These are phyloP conservation scores for Biancaea sappan DNA, from an alignment of 306 rosid species.

Conservation along the genomic window DNA sequence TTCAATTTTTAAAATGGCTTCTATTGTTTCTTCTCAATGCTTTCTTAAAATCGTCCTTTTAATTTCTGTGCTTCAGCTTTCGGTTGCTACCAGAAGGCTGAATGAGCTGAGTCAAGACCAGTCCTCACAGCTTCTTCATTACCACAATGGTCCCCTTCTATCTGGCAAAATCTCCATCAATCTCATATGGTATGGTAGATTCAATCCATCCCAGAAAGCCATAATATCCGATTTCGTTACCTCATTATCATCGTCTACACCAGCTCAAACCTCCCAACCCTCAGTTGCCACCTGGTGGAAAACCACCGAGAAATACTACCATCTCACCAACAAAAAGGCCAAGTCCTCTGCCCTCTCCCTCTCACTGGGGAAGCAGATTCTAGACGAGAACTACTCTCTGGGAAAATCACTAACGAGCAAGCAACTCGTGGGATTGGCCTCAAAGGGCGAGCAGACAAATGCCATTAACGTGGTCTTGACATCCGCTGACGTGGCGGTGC, in stretches of 20 bases:
- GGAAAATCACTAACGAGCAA: slow-evolving; percentile 32
- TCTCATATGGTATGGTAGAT: slow-evolving; percentile 78
- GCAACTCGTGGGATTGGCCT: slow-evolving; percentile 15
- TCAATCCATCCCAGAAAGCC: slow-evolving; percentile 72
- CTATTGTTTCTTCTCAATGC: background rate
- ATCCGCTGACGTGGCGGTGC: slow-evolving; percentile 59
- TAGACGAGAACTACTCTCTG: slow-evolving; percentile 43
- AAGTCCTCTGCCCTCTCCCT: slow-evolving; percentile 37
- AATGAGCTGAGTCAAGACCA: slow-evolving; percentile 53
- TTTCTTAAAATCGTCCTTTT: slow-evolving; percentile 30
- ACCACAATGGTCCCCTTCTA: slow-evolving; percentile 85
- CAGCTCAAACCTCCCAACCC: slow-evolving; percentile 38
- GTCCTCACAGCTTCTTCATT: slow-evolving; percentile 51
- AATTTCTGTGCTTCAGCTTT: slow-evolving; percentile 43
- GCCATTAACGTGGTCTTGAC: slow-evolving; percentile 77
- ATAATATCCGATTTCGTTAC: slow-evolving; percentile 62
- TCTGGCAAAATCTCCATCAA: slow-evolving; percentile 68
- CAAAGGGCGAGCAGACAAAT: slow-evolving; percentile 38
- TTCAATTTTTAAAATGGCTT: slow-evolving; percentile 29
- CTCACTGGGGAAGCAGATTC: slow-evolving; percentile 45
- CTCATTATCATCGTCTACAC: slow-evolving; percentile 48
- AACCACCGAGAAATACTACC: slow-evolving; percentile 65
- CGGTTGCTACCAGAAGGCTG: slow-evolving; percentile 57
- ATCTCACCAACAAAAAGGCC: slow-evolving; percentile 27
- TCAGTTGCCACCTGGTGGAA: slow-evolving; percentile 82